These are phyloP conservation scores for Auriculariales sp. DNA, from an alignment of 768 basidiomycete genomes.

Conservation along the genomic window DNA sequence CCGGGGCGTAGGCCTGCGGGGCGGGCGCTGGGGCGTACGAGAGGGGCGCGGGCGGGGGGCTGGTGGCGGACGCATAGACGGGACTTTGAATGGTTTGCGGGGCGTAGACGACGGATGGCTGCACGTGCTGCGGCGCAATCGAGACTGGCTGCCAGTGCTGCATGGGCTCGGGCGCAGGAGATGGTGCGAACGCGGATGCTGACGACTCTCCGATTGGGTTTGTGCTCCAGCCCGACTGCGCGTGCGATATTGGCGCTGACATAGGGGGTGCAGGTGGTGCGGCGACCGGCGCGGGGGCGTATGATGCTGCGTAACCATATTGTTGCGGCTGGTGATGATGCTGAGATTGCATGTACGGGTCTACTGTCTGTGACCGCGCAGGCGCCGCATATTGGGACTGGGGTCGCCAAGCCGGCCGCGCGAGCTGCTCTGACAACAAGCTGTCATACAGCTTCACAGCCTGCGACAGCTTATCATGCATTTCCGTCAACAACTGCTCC, in stretches of 20 bases:
- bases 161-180: too few species aligned
- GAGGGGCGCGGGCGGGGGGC: conserved; percentile 8
- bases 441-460: conserved; percentile 87
- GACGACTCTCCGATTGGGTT: too few species aligned
- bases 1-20: conserved; percentile 4
- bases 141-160: too few species aligned
- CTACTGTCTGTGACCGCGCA: conserved; percentile 6
- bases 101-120: too few species aligned
- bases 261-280: too few species aligned
- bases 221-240: too few species aligned
- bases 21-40: conserved; percentile 9
- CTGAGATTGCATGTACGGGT: conserved; percentile 11
- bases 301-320: too few species aligned
- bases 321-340: conserved; percentile 9
- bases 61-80: conserved; percentile 3
- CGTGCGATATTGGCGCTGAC: too few species aligned
- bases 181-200: too few species aligned
- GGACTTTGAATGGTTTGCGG: too few species aligned
- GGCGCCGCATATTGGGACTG: conserved; percentile 13
- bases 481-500: conserved; percentile 78
- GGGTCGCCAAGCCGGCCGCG: conserved; percentile 49
- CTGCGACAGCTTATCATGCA: conserved; percentile 88
- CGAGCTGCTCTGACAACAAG: conserved; percentile 69
- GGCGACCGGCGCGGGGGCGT: background rate
- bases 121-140: too few species aligned